Evolutionary conservation across 768 basidiomycete genomes (phyloP), one percentile per base, ranked within the genome.

Genomic region (Pleurotus pulmonarius): DNA sequence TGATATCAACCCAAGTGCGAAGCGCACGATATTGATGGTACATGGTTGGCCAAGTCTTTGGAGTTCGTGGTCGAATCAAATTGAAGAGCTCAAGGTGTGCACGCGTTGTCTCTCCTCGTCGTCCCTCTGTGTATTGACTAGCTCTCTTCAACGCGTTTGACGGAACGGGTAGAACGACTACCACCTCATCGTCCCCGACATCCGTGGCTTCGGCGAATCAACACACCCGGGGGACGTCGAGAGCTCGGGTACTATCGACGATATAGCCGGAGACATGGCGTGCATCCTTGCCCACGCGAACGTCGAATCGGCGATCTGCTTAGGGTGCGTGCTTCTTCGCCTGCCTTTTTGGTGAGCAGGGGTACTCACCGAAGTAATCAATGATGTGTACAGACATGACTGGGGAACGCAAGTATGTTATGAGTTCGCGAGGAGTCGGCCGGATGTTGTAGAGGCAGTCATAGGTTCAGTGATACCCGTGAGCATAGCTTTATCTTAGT

Each of bases 21-120:
- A 77, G 24, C 73, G 68, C 12, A 80, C 83, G 0, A 69, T 90
- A 2, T 47, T 91, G 26, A 77, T 91, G 76, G 83, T 90, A 0
- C 89, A 91, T 61, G 89, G 89, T 3, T 91, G 89, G 89, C 89
- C 89, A 0, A 78, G 83, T 60, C 66, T 90, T 3, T 91, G 89
- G 89, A 85, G 82, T 54, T 80, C 79, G 16, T 91, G 88, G 89
- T 77, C 83, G 37, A 78, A 78, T 29, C 89, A 91, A 64, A 88
- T 91, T 15, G 70, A 81, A 49, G 79, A 82, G 58, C 85, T 90
- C 66, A 67, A 84, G 72, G 88, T 80, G 60, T 8, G 29, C 2
- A 11, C 29, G 9, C 29, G 29, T 29, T 64, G 59, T 15, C 2
- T 6, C 2, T 16, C 7, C 40, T 15, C 8, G 13, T 12, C 4